Evolutionary conservation across 2,329 filamentous ascomycete genomes (phyloP).

Genomic region (Diaporthe destruens): DNA sequence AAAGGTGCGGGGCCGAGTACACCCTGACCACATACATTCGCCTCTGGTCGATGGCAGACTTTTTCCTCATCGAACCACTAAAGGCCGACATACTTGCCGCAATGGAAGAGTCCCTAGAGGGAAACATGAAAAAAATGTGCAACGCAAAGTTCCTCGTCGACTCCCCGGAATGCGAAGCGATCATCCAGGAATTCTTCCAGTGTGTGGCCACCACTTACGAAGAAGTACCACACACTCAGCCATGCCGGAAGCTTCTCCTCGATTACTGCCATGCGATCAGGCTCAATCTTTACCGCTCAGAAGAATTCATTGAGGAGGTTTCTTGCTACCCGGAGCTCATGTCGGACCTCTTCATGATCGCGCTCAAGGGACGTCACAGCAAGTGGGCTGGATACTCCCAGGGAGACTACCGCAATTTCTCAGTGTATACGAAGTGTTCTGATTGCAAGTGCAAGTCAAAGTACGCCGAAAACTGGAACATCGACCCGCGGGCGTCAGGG

Average conservation of each 20-base stretch:
- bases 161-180: background rate
- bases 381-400: slow-evolving; percentile 9
- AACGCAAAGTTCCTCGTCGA: background rate
- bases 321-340: background rate
- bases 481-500: background rate
- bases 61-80: background rate
- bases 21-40: background rate
- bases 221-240: background rate
- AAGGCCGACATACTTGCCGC: background rate
- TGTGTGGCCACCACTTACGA: background rate
- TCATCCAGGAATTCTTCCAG: slow-evolving; percentile 1
- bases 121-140: background rate
- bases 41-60: slow-evolving; percentile 10
- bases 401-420: background rate
- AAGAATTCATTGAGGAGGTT: background rate
- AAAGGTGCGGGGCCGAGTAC: background rate
- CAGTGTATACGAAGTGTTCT: background rate
- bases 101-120: background rate
- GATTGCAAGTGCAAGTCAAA: background rate
- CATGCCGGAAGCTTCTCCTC: background rate
- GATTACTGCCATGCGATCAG: background rate
- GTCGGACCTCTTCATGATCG: background rate
- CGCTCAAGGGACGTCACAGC: background rate
- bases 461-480: background rate
- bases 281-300: background rate